Percentiles rank a stretch among this genome's conserved stretches.
These are phyloP conservation scores for Sorghum bicolor DNA, from an alignment of 176 grass and related monocot species.

Conservation along the genomic window DNA sequence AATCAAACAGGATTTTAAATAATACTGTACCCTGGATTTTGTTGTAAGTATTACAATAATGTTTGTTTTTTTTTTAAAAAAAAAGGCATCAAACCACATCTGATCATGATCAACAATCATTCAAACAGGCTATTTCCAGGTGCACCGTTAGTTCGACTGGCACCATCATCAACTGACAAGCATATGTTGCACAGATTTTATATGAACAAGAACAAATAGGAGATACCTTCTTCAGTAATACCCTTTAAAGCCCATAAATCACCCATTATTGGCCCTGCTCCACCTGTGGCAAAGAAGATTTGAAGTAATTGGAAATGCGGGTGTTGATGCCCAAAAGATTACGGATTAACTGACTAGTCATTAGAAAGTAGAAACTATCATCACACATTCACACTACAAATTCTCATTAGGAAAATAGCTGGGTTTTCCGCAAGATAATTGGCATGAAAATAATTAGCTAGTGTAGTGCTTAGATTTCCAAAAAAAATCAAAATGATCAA, in stretches of 20 bases:
- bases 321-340: neutral
- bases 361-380: neutral
- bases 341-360: neutral
- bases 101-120: neutral
- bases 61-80: neutral
- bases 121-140: constrained; percentile 5
- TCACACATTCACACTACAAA: neutral
- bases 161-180: neutral
- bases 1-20: constrained; percentile 8
- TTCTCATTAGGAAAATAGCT: neutral
- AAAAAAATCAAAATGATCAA: neutral
- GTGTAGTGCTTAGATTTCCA: neutral
- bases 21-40: neutral
- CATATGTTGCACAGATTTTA: neutral
- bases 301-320: neutral
- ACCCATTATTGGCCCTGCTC: constrained; percentile 86
- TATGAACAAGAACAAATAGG: constrained; percentile 26
- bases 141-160: neutral
- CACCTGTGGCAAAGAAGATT: constrained; percentile 52
- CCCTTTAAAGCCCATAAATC: constrained; percentile 99
- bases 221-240: constrained; percentile 87
- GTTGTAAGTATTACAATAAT: neutral
- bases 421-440: neutral
- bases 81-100: neutral
- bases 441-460: neutral